A percentile compares a stretch with the other conserved stretches of the same genome.
phyloP scores from a whole-genome alignment of 768 basidiomycete genomes.

The Stropharia rugosoannulata region DNA sequence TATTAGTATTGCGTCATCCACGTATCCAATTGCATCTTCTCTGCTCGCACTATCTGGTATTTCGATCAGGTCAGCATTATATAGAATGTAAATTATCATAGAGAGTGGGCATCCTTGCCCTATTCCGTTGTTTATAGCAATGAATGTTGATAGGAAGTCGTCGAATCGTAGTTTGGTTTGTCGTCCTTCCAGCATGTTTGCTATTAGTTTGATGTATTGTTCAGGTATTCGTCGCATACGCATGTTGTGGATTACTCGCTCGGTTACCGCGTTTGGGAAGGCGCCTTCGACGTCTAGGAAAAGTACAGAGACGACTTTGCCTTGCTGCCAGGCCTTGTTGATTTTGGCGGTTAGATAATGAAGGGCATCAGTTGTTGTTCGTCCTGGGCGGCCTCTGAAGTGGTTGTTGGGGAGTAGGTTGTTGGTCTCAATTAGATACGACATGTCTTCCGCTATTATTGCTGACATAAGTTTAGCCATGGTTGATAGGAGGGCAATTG shows the following conservation, averaged over 20 bases:
- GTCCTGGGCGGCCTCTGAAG: no score
- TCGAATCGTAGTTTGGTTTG: constrained; percentile 18
- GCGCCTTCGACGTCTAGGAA: constrained; percentile 41
- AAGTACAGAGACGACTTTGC: constrained; percentile 30
- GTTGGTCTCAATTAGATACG: constrained; percentile 22
- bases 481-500: constrained; percentile 13
- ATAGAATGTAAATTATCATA: constrained; percentile 24
- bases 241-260: constrained; percentile 30
- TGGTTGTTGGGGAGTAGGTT: constrained; percentile 21
- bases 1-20: constrained; percentile 25
- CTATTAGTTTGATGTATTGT: constrained; percentile 17
- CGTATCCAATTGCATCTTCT: constrained; percentile 19
- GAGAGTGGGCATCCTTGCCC: constrained; percentile 23
- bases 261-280: constrained; percentile 17
- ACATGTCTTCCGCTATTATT: constrained; percentile 20
- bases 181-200: constrained; percentile 14
- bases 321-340: constrained; percentile 33
- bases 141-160: constrained; percentile 13
- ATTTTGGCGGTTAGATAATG: constrained; percentile 16
- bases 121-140: constrained; percentile 16
- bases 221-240: constrained; percentile 23
- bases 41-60: not conserved
- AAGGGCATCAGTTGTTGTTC: no score
- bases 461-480: constrained; percentile 27
- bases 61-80: constrained; percentile 21